Percentiles rank a stretch among this genome's conserved stretches.
These are phyloP conservation scores for Jaapia argillacea DNA, from an alignment of 768 basidiomycete genomes.

Conservation along the genomic window DNA sequence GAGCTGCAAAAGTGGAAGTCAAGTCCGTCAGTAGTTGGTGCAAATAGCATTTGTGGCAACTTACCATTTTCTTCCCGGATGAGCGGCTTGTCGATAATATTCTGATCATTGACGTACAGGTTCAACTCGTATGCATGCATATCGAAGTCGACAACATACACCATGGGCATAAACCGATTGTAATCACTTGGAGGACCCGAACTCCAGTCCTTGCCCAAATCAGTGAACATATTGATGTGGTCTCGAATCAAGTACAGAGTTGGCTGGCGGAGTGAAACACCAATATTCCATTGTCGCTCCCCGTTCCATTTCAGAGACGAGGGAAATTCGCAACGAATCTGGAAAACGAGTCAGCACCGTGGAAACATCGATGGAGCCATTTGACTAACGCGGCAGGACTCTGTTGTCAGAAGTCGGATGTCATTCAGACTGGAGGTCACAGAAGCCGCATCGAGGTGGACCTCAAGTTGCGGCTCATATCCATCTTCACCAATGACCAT, in stretches of 20 bases:
- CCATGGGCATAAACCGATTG: slow-evolving; percentile 74
- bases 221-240: slow-evolving; percentile 89
- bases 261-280: slow-evolving; percentile 63
- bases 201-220: slow-evolving; percentile 88
- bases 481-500: slow-evolving; percentile 68
- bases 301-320: slow-evolving; percentile 78
- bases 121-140: slow-evolving; percentile 71
- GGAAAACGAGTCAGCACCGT: slow-evolving; percentile 5
- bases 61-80: slow-evolving; percentile 78
- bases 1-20: slow-evolving; percentile 35
- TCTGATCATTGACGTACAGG: slow-evolving; percentile 89
- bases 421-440: slow-evolving; percentile 86
- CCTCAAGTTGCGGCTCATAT: slow-evolving; percentile 70
- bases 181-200: slow-evolving; percentile 76
- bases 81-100: slow-evolving; percentile 87
- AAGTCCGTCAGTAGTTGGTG: no score
- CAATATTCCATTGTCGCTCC: slow-evolving; percentile 68
- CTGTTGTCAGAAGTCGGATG: slow-evolving; percentile 64
- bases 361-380: neutral
- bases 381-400: slow-evolving; percentile 62
- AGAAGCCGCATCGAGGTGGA: slow-evolving; percentile 71
- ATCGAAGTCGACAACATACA: slow-evolving; percentile 62
- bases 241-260: slow-evolving; percentile 77
- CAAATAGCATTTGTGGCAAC: slow-evolving; percentile 4
- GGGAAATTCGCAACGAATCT: slow-evolving; percentile 71